Percentiles rank a stretch among this genome's conserved stretches.
phyloP scores from a whole-genome alignment of 2,329 filamentous ascomycete genomes.

The Triangularia verruculosa region DNA sequence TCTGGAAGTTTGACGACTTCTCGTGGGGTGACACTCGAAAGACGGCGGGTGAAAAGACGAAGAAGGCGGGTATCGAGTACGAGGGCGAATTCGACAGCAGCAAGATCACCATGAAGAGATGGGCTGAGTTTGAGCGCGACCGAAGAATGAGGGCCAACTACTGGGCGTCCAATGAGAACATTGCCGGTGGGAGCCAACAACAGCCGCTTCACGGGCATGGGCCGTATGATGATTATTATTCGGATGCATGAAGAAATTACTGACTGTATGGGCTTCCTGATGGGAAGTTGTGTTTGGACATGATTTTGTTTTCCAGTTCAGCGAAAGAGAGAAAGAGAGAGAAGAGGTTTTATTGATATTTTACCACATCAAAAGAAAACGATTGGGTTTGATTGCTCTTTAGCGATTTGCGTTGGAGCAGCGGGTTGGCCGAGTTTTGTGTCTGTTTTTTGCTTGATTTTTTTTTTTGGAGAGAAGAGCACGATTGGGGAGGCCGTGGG shows the following conservation, averaged over 20 bases:
- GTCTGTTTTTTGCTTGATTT: neutral
- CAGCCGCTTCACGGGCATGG: slow-evolving; percentile 35
- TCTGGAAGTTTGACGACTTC: slow-evolving; percentile 99
- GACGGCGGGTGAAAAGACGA: slow-evolving; percentile 84
- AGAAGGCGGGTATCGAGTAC: slow-evolving; percentile 80
- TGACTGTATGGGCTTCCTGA: slow-evolving; percentile 5
- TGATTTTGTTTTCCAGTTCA: slow-evolving; percentile 6
- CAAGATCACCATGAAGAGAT: slow-evolving; percentile 99
- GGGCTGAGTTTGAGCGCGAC: slow-evolving; percentile 88
- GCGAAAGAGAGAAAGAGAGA: too few relatives aligned
- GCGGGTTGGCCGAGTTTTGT: too few relatives aligned
- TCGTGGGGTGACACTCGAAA: slow-evolving; percentile 98
- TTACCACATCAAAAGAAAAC: too few relatives aligned
- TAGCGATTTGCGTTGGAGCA: neutral
- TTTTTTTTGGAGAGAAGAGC: neutral
- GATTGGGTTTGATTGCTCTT: neutral
- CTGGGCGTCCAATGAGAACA: slow-evolving; percentile 53
- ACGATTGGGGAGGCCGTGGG: neutral
- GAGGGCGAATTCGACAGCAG: slow-evolving; percentile 97
- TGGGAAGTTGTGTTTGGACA: slow-evolving; percentile 13
- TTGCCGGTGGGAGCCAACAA: slow-evolving; percentile 40
- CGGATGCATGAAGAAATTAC: slow-evolving; percentile 44
- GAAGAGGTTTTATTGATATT: neutral
- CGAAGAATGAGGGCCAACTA: slow-evolving; percentile 50
- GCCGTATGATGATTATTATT: slow-evolving; percentile 56